Evolutionary conservation across 306 rosid genomes (phyloP), one percentile per base, ranked within the genome.

Genomic region (Acacia confusa): DNA sequence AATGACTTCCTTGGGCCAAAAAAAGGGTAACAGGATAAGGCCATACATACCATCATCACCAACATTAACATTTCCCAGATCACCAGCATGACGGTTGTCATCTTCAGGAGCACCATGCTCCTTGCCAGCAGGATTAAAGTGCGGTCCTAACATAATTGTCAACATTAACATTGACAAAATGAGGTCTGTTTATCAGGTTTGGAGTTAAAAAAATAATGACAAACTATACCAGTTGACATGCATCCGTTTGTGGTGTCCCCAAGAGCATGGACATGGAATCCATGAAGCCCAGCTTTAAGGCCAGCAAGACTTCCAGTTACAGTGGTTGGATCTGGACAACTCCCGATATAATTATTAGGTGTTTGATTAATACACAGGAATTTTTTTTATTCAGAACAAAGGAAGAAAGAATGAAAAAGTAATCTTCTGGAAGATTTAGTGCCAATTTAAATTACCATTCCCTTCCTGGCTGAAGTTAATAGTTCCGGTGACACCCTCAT

Each of bases 161-260:
- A 9, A 9, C 64, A 55, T 55, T 2, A 53, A 53, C 3, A 22
- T 57, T 3, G 22, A n/a, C 64, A 57, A 57, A 57, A 57, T 22
- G 15, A 78, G 45, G 43, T 58, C 17, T 30, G 15, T 8, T 27
- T 55, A 43, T 22, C 27, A 28, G 40, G 53, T 43, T 80, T 71
- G 10, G 25, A 73, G 25, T 4, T 58, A 1, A 3, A 10, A 10
- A 27, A 64, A 70, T 22, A 77, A 61, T 34, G 25, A 71, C 27
- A 70, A 50, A 38, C 30, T 22, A 68, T 92, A 96, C 98, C 98
- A 70, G 99, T 96, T 74, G 99, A 96, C 87, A 96, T 13, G 92
- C 99, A 96, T n/a, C 99, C 99, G 12, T 96, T 96, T 32, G 99
- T 96, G 61, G 98, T 93, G 86, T 96, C 99, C 16, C 99, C 99